These are phyloP conservation scores for Calonectria fujianensis DNA, from an alignment of 2,329 filamentous ascomycete genomes.

Conservation along the genomic window DNA sequence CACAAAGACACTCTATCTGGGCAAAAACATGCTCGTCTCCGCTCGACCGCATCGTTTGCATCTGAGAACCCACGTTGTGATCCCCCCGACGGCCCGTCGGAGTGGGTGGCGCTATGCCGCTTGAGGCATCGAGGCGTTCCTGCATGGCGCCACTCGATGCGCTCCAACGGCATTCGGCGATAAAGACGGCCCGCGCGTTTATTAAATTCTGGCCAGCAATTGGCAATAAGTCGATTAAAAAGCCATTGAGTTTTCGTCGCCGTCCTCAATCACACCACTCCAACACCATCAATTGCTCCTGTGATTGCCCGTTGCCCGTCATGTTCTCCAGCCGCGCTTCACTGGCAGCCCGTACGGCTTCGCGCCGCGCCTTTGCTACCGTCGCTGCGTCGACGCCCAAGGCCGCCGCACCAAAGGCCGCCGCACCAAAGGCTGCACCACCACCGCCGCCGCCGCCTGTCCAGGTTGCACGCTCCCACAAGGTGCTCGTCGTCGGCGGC, in stretches of 20 bases:
- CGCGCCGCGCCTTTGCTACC: conserved; percentile 15
- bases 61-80: conserved; percentile 22
- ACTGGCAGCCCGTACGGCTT: conserved; percentile 20
- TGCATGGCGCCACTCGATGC: conserved; percentile 17
- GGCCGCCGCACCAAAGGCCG: neutral
- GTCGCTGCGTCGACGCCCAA: conserved; percentile 1
- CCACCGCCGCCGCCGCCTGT: conserved; percentile 14
- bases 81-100: conserved; percentile 27
- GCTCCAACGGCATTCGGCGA: conserved; percentile 19
- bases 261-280: conserved; percentile 22
- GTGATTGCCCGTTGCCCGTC: conserved; percentile 9
- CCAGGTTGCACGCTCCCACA: conserved; percentile 66
- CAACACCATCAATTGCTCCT: conserved; percentile 18
- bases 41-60: conserved; percentile 8
- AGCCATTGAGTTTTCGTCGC: conserved; percentile 20
- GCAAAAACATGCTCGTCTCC: conserved; percentile 6
- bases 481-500: conserved; percentile 80
- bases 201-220: conserved; percentile 4
- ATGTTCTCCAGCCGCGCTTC: conserved; percentile 22
- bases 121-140: neutral
- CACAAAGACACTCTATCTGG: neutral
- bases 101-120: conserved; percentile 10
- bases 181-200: conserved; percentile 27
- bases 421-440: conserved; percentile 12
- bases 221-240: conserved; percentile 24